Percentiles rank a stretch among this genome's conserved stretches.
Evolutionary conservation across 768 basidiomycete species (phyloP).

Genomic region (Epithele typhae): DNA sequence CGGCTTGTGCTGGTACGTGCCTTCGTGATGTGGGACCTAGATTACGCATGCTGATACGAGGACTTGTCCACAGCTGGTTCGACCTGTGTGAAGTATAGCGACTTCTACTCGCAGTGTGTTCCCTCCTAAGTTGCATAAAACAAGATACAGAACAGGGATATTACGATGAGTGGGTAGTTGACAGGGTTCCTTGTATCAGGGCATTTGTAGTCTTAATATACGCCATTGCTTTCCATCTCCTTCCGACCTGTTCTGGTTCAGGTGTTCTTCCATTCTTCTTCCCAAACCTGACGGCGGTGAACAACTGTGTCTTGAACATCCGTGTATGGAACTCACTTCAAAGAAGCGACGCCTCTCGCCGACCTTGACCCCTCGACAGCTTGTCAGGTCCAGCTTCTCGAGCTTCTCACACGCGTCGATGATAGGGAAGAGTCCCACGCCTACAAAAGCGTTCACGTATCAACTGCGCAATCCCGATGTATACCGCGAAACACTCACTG

Average conservation of each 20-base stretch:
- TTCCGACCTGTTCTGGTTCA: too few relatives aligned
- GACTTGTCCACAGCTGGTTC: conserved; percentile 11
- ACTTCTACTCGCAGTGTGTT: conserved; percentile 44
- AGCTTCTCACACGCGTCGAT: conserved; percentile 54
- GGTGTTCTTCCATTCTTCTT: conserved; percentile 28
- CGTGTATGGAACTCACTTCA: conserved; percentile 42
- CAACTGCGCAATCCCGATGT: background rate
- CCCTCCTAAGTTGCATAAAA: conserved; percentile 15
- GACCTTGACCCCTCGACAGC: conserved; percentile 59
- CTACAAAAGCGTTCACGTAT: too few relatives aligned
- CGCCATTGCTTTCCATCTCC: too few relatives aligned
- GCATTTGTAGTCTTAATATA: too few relatives aligned
- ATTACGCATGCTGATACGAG: background rate
- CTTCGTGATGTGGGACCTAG: background rate
- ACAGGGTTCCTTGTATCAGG: background rate
- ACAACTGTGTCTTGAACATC: too few relatives aligned
- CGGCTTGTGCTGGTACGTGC: conserved; percentile 27
- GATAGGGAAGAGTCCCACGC: conserved; percentile 48
- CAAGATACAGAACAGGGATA: background rate
- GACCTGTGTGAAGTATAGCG: conserved; percentile 34
- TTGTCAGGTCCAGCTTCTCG: conserved; percentile 55
- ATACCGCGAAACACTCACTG: conserved; percentile 29
- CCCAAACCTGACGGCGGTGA: conserved; percentile 14
- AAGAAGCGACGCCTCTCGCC: conserved; percentile 63
- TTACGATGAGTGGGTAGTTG: background rate